These are phyloP conservation scores for Plasmodium gaboni DNA, from an alignment of 169 alveolate species.

Conservation along the genomic window DNA sequence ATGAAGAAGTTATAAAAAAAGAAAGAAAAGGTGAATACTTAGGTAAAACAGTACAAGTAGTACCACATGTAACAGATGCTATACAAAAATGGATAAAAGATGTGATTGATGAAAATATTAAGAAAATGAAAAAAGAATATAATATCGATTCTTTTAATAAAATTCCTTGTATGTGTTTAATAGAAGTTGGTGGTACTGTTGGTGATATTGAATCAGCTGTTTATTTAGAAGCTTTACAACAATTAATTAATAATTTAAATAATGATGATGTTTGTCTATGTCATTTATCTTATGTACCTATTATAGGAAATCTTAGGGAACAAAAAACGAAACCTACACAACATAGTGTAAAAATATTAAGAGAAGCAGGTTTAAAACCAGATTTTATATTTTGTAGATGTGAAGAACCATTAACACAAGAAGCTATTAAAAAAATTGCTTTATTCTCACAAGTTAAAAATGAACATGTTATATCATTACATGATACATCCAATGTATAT, in stretches of 20 bases:
- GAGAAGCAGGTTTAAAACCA: constrained; percentile 88
- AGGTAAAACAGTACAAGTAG: constrained; percentile 97
- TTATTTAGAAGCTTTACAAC: constrained; percentile 94
- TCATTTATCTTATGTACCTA: constrained; percentile 92
- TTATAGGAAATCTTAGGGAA: constrained; percentile 89
- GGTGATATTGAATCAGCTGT: constrained; percentile 97
- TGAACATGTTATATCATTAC: constrained; percentile 83
- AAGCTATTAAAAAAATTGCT: constrained; percentile 87
- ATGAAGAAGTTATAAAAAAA: constrained; percentile 89
- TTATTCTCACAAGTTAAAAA: constrained; percentile 87
- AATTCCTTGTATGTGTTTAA: constrained; percentile 93
- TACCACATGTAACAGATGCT: constrained; percentile 87
- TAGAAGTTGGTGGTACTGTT: constrained; percentile 98
- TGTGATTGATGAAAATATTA: constrained; percentile 84
- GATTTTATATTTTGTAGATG: constrained; percentile 92
- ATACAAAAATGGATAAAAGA: constrained; percentile 90
- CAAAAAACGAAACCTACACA: constrained; percentile 96
- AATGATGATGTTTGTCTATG: constrained; percentile 90
- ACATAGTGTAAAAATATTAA: constrained; percentile 93
- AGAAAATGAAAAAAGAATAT: constrained; percentile 69
- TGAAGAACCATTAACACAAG: constrained; percentile 83
- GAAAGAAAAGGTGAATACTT: constrained; percentile 96
- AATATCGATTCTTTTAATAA: constrained; percentile 63
- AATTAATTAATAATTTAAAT: constrained; percentile 88
- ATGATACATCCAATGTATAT: constrained; percentile 79